Conservation (phyloP, 345 rosid species). For the Brassica nigra region DNA sequence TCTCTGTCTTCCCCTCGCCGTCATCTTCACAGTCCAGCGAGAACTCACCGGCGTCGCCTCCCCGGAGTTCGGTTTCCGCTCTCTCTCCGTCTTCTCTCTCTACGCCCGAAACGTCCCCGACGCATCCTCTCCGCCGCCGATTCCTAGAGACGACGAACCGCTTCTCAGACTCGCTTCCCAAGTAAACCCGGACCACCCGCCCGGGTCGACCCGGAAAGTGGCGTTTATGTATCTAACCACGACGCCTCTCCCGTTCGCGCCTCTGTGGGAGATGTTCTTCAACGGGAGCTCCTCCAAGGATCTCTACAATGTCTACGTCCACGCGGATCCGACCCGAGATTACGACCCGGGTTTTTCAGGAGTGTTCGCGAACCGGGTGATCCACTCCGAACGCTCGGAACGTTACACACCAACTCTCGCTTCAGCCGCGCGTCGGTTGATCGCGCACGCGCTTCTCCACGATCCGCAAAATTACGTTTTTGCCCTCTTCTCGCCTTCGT, state of each 20-base stretch:
- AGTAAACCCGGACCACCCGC: slow-evolving; percentile 44
- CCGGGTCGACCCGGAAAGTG: slow-evolving; percentile 50
- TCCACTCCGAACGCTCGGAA: slow-evolving; percentile 55
- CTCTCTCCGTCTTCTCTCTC: slow-evolving; percentile 22
- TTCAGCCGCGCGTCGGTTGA: slow-evolving; percentile 72
- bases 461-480: slow-evolving; percentile 65
- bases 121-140: slow-evolving; percentile 10
- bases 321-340: slow-evolving; percentile 59
- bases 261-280: slow-evolving; percentile 71
- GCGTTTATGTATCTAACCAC: slow-evolving; percentile 77
- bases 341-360: slow-evolving; percentile 56
- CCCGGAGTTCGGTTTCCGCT: slow-evolving; percentile 14
- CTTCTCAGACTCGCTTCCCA: slow-evolving; percentile 55
- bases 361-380: slow-evolving; percentile 55
- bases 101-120: slow-evolving; percentile 27
- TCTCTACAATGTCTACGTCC: slow-evolving; percentile 68
- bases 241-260: slow-evolving; percentile 64
- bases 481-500: slow-evolving; percentile 66
- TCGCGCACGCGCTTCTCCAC: slow-evolving; percentile 68
- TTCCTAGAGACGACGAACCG: slow-evolving; percentile 47
- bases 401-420: slow-evolving; percentile 62
- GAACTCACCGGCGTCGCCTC: slow-evolving; percentile 36
- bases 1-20: slow-evolving; percentile 62
- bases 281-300: slow-evolving; percentile 34
- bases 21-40: slow-evolving; percentile 53